Evolutionary conservation across 2,329 filamentous ascomycete genomes (phyloP), one percentile per base, ranked within the genome.

Genomic region (Acephala macrosclerotiorum): DNA sequence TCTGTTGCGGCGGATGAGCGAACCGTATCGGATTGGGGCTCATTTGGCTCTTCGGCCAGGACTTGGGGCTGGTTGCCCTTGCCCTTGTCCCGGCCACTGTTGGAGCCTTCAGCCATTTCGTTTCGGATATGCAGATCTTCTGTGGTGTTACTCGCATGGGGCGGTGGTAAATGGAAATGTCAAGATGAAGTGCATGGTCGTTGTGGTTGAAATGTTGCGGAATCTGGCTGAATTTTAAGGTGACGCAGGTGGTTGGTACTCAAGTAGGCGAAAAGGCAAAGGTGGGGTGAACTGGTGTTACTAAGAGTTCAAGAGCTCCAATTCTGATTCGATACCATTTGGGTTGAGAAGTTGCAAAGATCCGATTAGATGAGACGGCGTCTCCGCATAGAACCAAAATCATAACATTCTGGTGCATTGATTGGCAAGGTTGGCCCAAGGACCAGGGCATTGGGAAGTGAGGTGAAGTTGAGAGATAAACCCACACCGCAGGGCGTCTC

Each of bases 1-100:
- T 72, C 68, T 67, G 66, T 68, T 40, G 69, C 66, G 35, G 57
- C 65, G 57, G 70, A 60, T 61, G 56, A 35, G 56, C 65, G 59
- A 18, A 14, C 60, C 53, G 65, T 55, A 40, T 60, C 58, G 16
- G 20, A 49, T 59, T 65, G 65, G 59, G 67, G 66, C 61, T 67
- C 66, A 35, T 69, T 67, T 60, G 45, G 59, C 35, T 57, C 51
- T 22, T 55, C 35, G 29, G 55, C 14, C 35, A 40, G 33, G 22
- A 14, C 29, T 20, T 40, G 29, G 33, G 55, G 18, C 22, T 35
- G 55, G 55, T 36, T 36, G 25, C 5, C 20, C 18, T 36, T 36
- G 25, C 5, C 20, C 18, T 51, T 51, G n/a, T 51, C 20, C 29
- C 29, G 9, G 29, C 29, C 29, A 33, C 9, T 33, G 45, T 59